Evolutionary conservation across 2,329 filamentous ascomycete genomes (phyloP).

Genomic region (Tolypocladium tropicale): DNA sequence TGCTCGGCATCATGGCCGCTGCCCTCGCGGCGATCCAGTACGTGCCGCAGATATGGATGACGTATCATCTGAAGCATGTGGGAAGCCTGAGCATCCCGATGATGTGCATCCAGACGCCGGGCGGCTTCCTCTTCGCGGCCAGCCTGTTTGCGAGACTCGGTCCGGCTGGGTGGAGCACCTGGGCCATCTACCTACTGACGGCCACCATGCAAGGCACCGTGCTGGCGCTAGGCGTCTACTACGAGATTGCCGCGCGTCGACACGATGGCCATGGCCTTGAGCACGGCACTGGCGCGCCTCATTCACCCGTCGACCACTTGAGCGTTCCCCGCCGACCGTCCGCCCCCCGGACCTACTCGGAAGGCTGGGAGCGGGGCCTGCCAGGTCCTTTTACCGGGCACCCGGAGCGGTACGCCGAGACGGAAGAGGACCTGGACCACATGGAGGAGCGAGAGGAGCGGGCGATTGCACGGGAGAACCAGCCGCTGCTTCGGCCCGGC

Average conservation of each 20-base stretch:
- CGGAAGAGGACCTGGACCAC: slow-evolving; percentile 39
- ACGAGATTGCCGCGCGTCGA: slow-evolving; percentile 44
- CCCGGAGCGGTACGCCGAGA: slow-evolving; percentile 40
- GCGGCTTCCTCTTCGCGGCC: slow-evolving; percentile 78
- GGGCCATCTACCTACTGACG: slow-evolving; percentile 84
- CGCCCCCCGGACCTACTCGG: slow-evolving; percentile 34
- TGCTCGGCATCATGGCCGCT: slow-evolving; percentile 71
- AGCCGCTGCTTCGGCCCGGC: slow-evolving; percentile 38
- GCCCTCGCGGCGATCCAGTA: slow-evolving; percentile 81
- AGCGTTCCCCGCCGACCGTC: slow-evolving; percentile 21
- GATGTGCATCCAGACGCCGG: slow-evolving; percentile 97
- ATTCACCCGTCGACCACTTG: slow-evolving; percentile 17
- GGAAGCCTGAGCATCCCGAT: slow-evolving; percentile 91
- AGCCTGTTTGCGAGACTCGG: slow-evolving; percentile 77
- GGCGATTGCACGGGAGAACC: slow-evolving; percentile 38
- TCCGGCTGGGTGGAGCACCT: slow-evolving; percentile 82
- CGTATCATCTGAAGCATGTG: slow-evolving; percentile 73
- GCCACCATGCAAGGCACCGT: slow-evolving; percentile 76
- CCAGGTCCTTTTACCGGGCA: slow-evolving; percentile 42
- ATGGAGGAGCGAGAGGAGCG: slow-evolving; percentile 40
- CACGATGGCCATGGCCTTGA: slow-evolving; percentile 13
- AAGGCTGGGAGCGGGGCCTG: slow-evolving; percentile 39
- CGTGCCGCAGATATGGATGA: slow-evolving; percentile 89
- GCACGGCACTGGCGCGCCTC: slow-evolving; percentile 13
- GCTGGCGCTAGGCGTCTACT: slow-evolving; percentile 70